Base-by-base conservation (phyloP, 2,329 filamentous ascomycete species). In the Septoria petroselini region DNA sequence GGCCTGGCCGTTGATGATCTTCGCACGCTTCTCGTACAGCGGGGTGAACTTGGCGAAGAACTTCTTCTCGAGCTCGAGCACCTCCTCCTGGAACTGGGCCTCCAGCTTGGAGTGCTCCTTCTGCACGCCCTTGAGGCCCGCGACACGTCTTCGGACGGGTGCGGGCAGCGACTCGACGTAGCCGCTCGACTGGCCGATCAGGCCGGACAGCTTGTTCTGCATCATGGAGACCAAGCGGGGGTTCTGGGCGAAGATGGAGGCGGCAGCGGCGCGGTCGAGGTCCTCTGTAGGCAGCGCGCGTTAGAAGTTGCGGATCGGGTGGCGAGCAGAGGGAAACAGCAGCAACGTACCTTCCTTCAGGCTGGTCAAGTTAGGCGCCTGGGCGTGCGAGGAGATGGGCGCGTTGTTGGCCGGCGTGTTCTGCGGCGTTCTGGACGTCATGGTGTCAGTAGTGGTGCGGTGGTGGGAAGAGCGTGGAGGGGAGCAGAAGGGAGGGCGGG, bases 31-130 rank as follows among this genome's bases (percentile, higher is more conserved):
- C 79, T 96, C 78, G 76, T 98, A 98, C 41, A 98, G 82, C 54
- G 93, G 93, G 47, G 89, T 95, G 76, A 96, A 98, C 76, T 97
- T 97, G 75, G 88, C 88, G 65, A 97, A 97, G 75, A 95, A 98
- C 77, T 96, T 96, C 83, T 98, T 98, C 81, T 98, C 93, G 21
- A 98, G 82, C 73, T 96, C 85, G 52, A 98, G 81, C 55, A 98
- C 91, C 76, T 97, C 94, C 73, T 97, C 91, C 72, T 98, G 94
- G 74, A 98, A 97, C 74, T 96, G 86, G 46, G 90, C 88, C 79
- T 98, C 94, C 64, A 98, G 85, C 77, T 97, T 96, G 55, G 91
- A 88, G 76, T 98, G 93, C 66, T 97, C 91, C 75, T 96, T 96
- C 76, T 98, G 93, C 63, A 98, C 90, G 62, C 91, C 94, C 78